These are phyloP conservation scores for Cicer chorassanicum DNA, from an alignment of 306 rosid genomes.

Conservation along the genomic window DNA sequence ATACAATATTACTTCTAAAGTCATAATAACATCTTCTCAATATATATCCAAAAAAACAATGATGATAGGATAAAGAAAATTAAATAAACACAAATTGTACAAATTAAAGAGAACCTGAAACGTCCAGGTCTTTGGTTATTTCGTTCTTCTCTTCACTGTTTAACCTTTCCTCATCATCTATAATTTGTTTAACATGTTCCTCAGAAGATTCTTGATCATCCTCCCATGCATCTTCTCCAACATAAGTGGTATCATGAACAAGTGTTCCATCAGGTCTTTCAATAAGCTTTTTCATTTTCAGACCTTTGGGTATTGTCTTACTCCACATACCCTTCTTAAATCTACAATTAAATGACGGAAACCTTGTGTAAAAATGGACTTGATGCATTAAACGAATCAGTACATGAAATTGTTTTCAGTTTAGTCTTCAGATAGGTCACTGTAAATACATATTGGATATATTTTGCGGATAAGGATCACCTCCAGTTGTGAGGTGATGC, in stretches of 20 bases:
- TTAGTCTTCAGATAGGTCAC: constrained; percentile 31
- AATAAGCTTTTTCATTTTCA: constrained; percentile 80
- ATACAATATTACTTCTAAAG: constrained; percentile 1
- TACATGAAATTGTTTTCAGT: constrained; percentile 31
- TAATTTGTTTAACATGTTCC: constrained; percentile 64
- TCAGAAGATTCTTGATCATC: constrained; percentile 65
- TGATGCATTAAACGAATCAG: constrained; percentile 17
- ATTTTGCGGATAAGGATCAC: constrained; percentile 14
- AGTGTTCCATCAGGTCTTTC: constrained; percentile 86
- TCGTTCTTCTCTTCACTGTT: constrained; percentile 67
- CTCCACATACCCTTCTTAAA: constrained; percentile 91
- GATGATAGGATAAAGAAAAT: neutral
- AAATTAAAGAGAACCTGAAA: constrained; percentile 66
- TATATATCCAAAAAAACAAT: neutral
- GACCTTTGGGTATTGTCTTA: constrained; percentile 84
- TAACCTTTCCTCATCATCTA: constrained; percentile 63
- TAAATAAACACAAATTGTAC: neutral
- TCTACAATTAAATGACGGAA: constrained; percentile 55
- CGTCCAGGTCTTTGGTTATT: constrained; percentile 65
- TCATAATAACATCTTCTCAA: constrained; percentile 6
- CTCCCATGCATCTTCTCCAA: constrained; percentile 99
- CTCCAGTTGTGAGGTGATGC: constrained; percentile 2
- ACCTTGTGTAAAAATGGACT: constrained; percentile 29
- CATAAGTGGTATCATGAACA: constrained; percentile 80
- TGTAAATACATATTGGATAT: neutral